Base-by-base conservation (phyloP, 1,139 yeast species). In the Sugiyamaella castrensis region DNA sequence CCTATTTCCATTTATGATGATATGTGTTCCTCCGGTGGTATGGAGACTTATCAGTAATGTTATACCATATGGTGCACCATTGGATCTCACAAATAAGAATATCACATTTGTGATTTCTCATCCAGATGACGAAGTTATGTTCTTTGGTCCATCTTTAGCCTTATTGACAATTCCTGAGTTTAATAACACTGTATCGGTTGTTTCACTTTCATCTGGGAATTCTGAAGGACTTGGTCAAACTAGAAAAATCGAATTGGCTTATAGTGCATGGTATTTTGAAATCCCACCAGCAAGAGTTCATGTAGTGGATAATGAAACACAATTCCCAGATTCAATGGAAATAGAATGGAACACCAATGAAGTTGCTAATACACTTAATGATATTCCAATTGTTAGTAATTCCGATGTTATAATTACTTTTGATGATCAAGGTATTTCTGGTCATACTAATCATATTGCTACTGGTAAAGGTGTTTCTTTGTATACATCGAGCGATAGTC, bases 111-210 rank as follows among this genome's bases (percentile, higher is more conserved):
- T 92, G 15, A 83, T 89, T 37, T 96, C 96, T 0, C 99, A 94
- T 67, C 99, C 99, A 0, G 99, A 94, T 67, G 99, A 94, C 65
- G 99, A 94, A 68, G 92, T 89, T 50, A 94, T 94, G 98, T 94
- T 94, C 68, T 94, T 92, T 63, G 80, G 91, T 0, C 98, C 98
- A 0, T 75, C 95, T 0, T 61, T 88, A 40, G 67, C 79, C 8
- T 53, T 60, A 29, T 57, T 67, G 12, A 38, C 62, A 5, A 56
- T 71, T 31, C 79, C 81, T 51, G 66, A 71, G 2, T 65, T 71
- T 55, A 67, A 73, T 53, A 84, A 84, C 59, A 58, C 65, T 5
- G 70, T 88, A 19, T 72, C 77, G 41, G 64, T 91, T 12, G 62
- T 89, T 10, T 89, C 96, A 58, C 76, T 88, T 53, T 84, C 95